Base-by-base conservation (phyloP, 2,329 filamentous ascomycete species). In the Dactylella cylindrospora region DNA sequence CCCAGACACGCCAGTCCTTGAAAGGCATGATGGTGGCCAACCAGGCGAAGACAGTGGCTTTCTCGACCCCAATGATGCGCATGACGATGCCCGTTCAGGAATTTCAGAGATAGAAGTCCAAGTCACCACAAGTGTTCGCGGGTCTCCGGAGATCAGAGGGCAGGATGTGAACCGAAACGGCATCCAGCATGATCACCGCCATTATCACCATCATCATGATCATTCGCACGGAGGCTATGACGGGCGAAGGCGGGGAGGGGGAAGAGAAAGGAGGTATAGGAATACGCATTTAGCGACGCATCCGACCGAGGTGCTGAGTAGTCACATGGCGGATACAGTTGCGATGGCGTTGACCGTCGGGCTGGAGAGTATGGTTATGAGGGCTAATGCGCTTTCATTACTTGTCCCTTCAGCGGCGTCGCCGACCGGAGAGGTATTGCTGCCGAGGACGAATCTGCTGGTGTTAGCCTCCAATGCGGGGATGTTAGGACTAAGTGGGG, bases 291-390 rank as follows among this genome's bases (percentile, higher is more conserved):
- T 64, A 19, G 40, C 66, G n/a, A 50, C 57, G 23, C 67, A 69
- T 38, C 68, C 67, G 15, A 66, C 64, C 23, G 67, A 69, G 23
- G 64, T 67, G 2, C 54, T 65, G n/a, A 66, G 67, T 39, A 66
- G 60, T 12, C 68, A 70, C 36, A 65, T 59, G 23, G 65, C 67
- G 5, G 68, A 70, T 43, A 66, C 67, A 15, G 60, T 69, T 15
- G 64, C 66, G 13, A 68, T 65, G 28, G 66, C 66, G 32, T 29
- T 69, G 26, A 64, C 65, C 2, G 46, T 68, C 15, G 61, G 64
- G 1, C 41, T 66, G 41, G 68, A 70, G 49, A 67, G 65, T 20
- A 64, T 66, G 36, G 66, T 68, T 15, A 65, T 70, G 57, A 62
- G 68, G n/a, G 65, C 65, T 13, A 66, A 68, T 19, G 67, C 68